These are phyloP conservation scores for Metarhizium brunneum DNA, from an alignment of 2,329 filamentous ascomycete species.

Conservation along the genomic window DNA sequence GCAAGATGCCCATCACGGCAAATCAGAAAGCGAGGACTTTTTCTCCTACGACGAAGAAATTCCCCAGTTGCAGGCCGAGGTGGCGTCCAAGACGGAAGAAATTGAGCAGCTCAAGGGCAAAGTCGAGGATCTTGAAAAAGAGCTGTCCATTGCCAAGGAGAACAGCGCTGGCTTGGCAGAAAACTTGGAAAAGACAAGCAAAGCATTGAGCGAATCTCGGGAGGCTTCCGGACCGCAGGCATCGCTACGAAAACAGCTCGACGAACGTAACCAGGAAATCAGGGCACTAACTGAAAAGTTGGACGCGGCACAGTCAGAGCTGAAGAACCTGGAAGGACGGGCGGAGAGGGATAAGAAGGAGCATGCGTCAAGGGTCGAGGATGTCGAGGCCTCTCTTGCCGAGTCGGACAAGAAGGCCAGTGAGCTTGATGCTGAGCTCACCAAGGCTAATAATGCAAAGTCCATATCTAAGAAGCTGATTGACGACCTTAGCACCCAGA, in stretches of 20 bases:
- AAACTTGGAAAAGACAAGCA: conserved; percentile 58
- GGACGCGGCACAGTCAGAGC: conserved; percentile 30
- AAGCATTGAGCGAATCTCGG: conserved; percentile 45
- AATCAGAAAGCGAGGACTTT: conserved; percentile 54
- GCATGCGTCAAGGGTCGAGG: conserved; percentile 22
- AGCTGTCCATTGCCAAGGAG: conserved; percentile 63
- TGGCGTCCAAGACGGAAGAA: conserved; percentile 61
- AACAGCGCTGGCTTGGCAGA: conserved; percentile 57
- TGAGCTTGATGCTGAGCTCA: conserved; percentile 32
- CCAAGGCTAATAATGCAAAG: conserved; percentile 29
- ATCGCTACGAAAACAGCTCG: conserved; percentile 40
- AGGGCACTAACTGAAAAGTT: conserved; percentile 40
- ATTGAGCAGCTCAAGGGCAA: conserved; percentile 62
- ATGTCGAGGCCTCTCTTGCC: conserved; percentile 26
- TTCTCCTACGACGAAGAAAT: conserved; percentile 90
- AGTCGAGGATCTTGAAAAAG: conserved; percentile 57
- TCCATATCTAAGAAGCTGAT: conserved; percentile 31
- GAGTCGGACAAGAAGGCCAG: conserved; percentile 23
- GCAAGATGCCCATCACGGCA: conserved; percentile 18
- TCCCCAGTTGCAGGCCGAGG: conserved; percentile 66
- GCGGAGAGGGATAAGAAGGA: conserved; percentile 22
- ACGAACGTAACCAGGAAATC: conserved; percentile 38
- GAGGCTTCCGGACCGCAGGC: conserved; percentile 30
- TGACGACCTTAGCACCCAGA: conserved; percentile 27
- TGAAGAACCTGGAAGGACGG: conserved; percentile 33